Base-by-base conservation (phyloP, 768 basidiomycete species). In the Amanita subjunquillea region DNA sequence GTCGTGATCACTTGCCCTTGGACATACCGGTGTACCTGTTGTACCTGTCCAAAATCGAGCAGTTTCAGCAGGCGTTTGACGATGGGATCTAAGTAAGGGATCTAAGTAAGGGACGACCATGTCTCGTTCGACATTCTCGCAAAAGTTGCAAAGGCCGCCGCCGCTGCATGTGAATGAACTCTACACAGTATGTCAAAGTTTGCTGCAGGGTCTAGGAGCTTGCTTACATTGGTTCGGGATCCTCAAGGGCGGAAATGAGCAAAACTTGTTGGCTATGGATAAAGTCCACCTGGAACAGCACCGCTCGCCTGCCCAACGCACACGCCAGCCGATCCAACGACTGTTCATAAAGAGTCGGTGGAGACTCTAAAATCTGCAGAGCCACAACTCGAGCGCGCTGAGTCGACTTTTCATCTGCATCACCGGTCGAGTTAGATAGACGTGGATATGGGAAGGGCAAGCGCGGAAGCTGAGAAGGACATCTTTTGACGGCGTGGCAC, bases 1-100 rank as follows among this genome's bases (percentile, higher is more conserved):
- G 88, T 90, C 29, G 88, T 92, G 50, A 95, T 80, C 0, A 85
- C 87, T 62, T 92, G 90, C 62, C 92, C 90, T 61, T 92, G 88
- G 0, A 92, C 87, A 57, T 89, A 91, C 38, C 83, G 65, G 49
- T 61, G 63, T 0, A 68, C 68, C 15, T 71, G 68, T 40, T 75
- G 68, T 0, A 71, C 75, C 25, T 32, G 40, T 6, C 67, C 60
- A 0, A 83, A 83, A 53, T 83, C 78, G 39, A 88, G 71, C 3
- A 88, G 69, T 56, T 78, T 82, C 10, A 87, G 68, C 3, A 89
- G 72, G 0, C 85, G 77, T 58, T 83, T 81, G 27, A 94, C 85
- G 57, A 91, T 83, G 0, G 80, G 75, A 49, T 91, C 90, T 15
- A 94, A 78, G 17, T 17, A 17, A 17, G 17, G 17, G 17, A 17